These are phyloP conservation scores for Globisporangium heterothallicum DNA, from an alignment of 352 stramenopile genomes.

Conservation along the genomic window DNA sequence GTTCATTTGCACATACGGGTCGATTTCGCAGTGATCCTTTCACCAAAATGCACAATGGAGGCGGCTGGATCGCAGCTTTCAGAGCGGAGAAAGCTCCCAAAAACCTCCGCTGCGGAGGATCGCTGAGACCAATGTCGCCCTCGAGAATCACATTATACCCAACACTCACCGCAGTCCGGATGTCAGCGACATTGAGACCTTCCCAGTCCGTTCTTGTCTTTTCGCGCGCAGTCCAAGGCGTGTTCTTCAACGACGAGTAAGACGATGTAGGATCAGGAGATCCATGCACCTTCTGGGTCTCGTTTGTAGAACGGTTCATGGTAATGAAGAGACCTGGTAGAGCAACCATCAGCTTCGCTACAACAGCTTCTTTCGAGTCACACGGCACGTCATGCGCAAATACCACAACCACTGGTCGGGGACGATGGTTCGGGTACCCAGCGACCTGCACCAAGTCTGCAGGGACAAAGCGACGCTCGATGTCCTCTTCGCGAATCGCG, in stretches of 20 bases:
- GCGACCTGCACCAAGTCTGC: constrained; percentile 29
- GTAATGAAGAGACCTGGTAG: constrained; percentile 74
- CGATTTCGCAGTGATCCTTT: constrained; percentile 45
- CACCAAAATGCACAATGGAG: constrained; percentile 61
- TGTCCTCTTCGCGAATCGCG: constrained; percentile 21
- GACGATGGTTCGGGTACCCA: constrained; percentile 26
- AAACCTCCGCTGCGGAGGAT: constrained; percentile 52
- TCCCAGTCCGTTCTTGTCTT: constrained; percentile 5
- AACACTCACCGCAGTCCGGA: constrained; percentile 31
- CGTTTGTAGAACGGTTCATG: constrained; percentile 33
- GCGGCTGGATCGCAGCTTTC: constrained; percentile 57
- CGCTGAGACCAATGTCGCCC: constrained; percentile 65
- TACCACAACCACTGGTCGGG: constrained; percentile 61
- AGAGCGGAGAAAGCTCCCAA: constrained; percentile 52
- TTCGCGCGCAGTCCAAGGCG: not conserved
- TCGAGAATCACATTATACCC: constrained; percentile 71
- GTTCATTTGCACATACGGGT: constrained; percentile 15
- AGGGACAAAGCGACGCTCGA: constrained; percentile 59
- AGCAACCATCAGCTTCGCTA: constrained; percentile 29
- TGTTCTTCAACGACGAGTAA: constrained; percentile 14
- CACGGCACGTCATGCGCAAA: constrained; percentile 62
- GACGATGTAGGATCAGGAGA: not conserved
- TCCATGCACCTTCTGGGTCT: not conserved
- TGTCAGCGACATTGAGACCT: constrained; percentile 24
- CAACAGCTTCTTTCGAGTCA: constrained; percentile 25